phyloP scores from a whole-genome alignment of 2,329 filamentous ascomycete species.

The Penicillium sp. region DNA sequence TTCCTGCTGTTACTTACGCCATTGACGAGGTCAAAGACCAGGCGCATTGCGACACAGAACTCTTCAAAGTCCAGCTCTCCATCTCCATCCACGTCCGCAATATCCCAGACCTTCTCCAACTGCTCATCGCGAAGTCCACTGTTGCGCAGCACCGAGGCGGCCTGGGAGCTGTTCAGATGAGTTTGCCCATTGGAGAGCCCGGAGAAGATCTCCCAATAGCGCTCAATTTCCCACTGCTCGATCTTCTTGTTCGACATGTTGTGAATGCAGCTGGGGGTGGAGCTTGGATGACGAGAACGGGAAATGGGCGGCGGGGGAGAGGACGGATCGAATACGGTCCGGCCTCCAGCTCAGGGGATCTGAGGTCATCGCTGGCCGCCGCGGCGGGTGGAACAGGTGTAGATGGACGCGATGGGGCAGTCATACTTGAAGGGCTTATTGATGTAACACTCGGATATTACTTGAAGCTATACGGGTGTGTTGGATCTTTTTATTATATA shows the following conservation, averaged over 20 bases:
- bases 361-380: constrained; percentile 17
- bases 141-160: constrained; percentile 67
- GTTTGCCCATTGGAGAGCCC: constrained; percentile 59
- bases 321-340: constrained; percentile 5
- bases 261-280: constrained; percentile 7
- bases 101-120: constrained; percentile 95
- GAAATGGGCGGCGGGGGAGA: constrained; percentile 6
- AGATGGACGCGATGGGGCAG: too few species aligned
- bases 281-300: constrained; percentile 9
- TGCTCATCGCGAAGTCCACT: constrained; percentile 69
- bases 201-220: constrained; percentile 75
- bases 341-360: constrained; percentile 25
- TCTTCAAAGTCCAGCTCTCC: constrained; percentile 98
- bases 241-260: constrained; percentile 48
- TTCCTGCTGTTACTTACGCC: constrained; percentile 57
- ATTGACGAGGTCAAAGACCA: constrained; percentile 96
- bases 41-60: constrained; percentile 96
- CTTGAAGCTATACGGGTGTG: too few species aligned
- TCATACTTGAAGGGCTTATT: too few species aligned
- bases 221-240: constrained; percentile 67
- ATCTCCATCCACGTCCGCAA: constrained; percentile 95
- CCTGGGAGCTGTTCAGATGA: constrained; percentile 63
- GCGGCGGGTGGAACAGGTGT: background rate
- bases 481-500: too few species aligned
- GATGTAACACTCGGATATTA: too few species aligned